Conservation (phyloP, 768 basidiomycete species). For the Clitopilus hobsonii region DNA sequence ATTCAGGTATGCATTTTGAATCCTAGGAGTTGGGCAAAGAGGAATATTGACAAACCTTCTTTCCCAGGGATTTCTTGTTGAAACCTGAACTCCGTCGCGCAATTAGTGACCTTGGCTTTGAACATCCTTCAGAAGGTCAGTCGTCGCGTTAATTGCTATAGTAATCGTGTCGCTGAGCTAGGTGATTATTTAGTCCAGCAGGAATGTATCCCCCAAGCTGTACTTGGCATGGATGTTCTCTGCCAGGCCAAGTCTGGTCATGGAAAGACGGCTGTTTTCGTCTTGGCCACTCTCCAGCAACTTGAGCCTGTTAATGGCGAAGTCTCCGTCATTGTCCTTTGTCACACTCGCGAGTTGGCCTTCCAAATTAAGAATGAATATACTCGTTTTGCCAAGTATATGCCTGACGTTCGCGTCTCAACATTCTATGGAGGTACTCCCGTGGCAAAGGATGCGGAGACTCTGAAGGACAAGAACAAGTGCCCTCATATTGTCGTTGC, state of each 20-base stretch:
- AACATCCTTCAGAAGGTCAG: conserved; percentile 98
- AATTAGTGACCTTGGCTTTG: conserved; percentile 99
- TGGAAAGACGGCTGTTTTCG: conserved; percentile 98
- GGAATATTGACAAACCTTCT: too few relatives aligned
- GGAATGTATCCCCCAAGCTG: conserved; percentile 99
- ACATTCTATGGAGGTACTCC: conserved; percentile 98
- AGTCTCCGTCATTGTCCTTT: conserved; percentile 95
- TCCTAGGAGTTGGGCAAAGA: too few relatives aligned
- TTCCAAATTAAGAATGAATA: conserved; percentile 99
- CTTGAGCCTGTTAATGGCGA: conserved; percentile 98
- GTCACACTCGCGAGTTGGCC: conserved; percentile 98
- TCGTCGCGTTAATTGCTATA: conserved; percentile 9
- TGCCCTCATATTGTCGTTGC: conserved; percentile 99
- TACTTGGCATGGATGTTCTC: conserved; percentile 98
- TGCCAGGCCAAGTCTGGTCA: conserved; percentile 99
- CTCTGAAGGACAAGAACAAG: conserved; percentile 91
- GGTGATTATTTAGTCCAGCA: conserved; percentile 99
- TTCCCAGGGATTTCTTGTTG: conserved; percentile 88
- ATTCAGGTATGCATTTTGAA: conserved; percentile 92
- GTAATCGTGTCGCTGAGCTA: neutral
- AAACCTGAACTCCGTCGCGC: conserved; percentile 96
- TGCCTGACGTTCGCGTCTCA: conserved; percentile 96
- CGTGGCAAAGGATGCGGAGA: conserved; percentile 89
- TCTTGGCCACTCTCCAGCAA: conserved; percentile 95
- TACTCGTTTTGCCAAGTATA: conserved; percentile 98